These are phyloP conservation scores for Urtica urens DNA, from an alignment of 306 rosid species.

Conservation along the genomic window DNA sequence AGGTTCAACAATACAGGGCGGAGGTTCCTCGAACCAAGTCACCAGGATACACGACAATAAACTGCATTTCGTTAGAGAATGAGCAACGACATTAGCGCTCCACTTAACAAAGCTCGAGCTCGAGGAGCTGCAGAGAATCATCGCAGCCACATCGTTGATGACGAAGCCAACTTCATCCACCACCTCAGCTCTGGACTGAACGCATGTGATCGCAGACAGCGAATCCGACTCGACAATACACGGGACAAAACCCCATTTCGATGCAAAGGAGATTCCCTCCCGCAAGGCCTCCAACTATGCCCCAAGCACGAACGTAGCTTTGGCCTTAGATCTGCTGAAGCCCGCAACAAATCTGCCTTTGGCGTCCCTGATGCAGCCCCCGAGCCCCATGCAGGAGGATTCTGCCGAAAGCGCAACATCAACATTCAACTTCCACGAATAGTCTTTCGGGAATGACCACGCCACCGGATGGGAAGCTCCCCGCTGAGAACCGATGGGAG, in stretches of 20 bases:
- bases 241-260: background rate
- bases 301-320: background rate
- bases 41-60: background rate
- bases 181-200: background rate
- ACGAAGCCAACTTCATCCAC: too few relatives aligned
- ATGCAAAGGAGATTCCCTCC: background rate
- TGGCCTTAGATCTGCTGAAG: background rate
- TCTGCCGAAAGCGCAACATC: background rate
- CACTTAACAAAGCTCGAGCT: background rate
- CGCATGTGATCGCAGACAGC: background rate
- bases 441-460: background rate
- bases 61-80: background rate
- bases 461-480: background rate
- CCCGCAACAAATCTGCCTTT: background rate
- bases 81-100: background rate
- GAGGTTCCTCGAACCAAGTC: background rate
- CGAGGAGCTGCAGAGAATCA: background rate
- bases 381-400: background rate
- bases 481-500: background rate
- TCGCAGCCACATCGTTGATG: too few relatives aligned
- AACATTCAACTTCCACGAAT: background rate
- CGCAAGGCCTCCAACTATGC: background rate
- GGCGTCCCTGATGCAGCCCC: background rate
- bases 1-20: background rate
- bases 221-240: background rate